Evolutionary conservation across 129 eudicot species (phyloP).

Genomic region (Centaurea solstitialis): DNA sequence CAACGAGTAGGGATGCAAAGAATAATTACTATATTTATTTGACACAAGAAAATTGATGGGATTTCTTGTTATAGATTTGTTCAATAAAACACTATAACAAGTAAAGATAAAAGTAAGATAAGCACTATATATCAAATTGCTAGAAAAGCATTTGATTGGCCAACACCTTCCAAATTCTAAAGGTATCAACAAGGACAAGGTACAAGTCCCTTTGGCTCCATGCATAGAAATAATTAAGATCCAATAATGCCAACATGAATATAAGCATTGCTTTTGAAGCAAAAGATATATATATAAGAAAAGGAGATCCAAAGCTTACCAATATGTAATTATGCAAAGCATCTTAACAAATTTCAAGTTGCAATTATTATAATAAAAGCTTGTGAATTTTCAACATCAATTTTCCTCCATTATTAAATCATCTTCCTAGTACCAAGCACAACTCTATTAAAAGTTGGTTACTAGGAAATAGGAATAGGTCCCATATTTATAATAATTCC

Average conservation of each 20-base stretch:
- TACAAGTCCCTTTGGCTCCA: slow-evolving; percentile 29
- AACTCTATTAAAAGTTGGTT: not conserved
- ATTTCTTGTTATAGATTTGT: too few species aligned
- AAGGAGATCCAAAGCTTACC: slow-evolving; percentile 23
- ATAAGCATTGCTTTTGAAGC: slow-evolving; percentile 38
- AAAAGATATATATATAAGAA: slow-evolving; percentile 15
- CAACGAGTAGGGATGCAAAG: too few species aligned
- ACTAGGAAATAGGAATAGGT: not conserved
- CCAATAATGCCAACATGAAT: slow-evolving; percentile 33
- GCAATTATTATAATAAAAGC: slow-evolving; percentile 4
- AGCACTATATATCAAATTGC: not conserved
- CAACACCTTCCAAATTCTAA: slow-evolving; percentile 9
- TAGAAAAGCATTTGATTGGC: slow-evolving; percentile 14
- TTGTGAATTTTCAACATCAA: not conserved
- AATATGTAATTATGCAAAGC: slow-evolving; percentile 16
- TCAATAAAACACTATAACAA: too few species aligned
- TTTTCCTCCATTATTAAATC: not conserved
- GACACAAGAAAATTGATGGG: too few species aligned
- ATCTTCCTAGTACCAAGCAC: not conserved
- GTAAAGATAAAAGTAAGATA: not conserved
- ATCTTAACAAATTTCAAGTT: not conserved
- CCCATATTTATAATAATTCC: not conserved
- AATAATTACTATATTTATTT: too few species aligned
- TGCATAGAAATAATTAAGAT: slow-evolving; percentile 13
- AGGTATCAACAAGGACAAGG: slow-evolving; percentile 34